Percentiles rank a stretch among this genome's conserved stretches.
Evolutionary conservation across 306 rosid species (phyloP).

Genomic region (Vicia villosa): DNA sequence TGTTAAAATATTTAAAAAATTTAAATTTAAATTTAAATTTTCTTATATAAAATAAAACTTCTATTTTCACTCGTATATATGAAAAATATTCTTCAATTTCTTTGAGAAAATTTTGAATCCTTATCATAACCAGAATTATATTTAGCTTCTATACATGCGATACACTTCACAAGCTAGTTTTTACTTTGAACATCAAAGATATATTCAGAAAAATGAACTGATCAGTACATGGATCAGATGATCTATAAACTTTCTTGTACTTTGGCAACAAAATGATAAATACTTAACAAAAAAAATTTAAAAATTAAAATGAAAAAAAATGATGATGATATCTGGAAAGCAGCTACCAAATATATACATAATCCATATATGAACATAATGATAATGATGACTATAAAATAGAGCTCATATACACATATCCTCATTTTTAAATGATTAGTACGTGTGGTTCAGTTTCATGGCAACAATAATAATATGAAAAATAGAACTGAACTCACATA

Average conservation of each 20-base stretch:
- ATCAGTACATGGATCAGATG: background rate
- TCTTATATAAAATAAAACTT: too few species aligned
- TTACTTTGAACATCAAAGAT: background rate
- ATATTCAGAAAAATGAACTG: too few species aligned
- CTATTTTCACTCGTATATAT: too few species aligned
- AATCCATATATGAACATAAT: constrained; percentile 33
- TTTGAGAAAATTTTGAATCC: too few species aligned
- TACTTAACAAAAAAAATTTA: background rate
- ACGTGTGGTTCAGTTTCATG: constrained; percentile 39
- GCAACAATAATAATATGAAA: constrained; percentile 39
- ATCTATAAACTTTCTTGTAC: background rate
- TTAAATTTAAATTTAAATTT: too few species aligned
- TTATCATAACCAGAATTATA: too few species aligned
- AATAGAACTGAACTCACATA: constrained; percentile 45
- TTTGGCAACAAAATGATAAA: background rate
- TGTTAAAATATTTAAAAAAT: background rate
- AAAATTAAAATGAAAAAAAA: background rate
- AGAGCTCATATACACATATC: constrained; percentile 51
- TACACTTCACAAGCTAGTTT: background rate
- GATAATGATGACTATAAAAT: constrained; percentile 40
- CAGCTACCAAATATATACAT: constrained; percentile 23
- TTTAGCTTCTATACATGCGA: background rate
- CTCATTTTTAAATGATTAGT: constrained; percentile 55
- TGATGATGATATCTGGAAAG: constrained; percentile 29
- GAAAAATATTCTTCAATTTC: too few species aligned